Evolutionary conservation across 2,329 filamentous ascomycete genomes (phyloP), one percentile per base, ranked within the genome.

Genomic region (Exophiala viscosa): DNA sequence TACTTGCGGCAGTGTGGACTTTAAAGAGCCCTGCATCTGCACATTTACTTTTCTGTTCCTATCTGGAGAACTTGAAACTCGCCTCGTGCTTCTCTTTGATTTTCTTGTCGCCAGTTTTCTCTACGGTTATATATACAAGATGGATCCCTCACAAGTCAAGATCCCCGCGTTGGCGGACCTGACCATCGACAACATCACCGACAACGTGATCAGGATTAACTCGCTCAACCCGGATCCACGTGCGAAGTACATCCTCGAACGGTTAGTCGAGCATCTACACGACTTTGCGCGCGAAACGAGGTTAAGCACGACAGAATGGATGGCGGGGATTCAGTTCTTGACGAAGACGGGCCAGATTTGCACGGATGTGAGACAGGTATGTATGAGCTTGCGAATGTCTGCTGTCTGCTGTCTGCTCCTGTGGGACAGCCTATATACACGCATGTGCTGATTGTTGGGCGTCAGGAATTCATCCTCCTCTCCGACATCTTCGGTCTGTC

Each of bases 251-350:
- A 68, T 93, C 41, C 79, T 92, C 66, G 81, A 87, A 62, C 78
- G 86, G 14, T 77, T 91, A 11, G 86, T 91, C 43, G 81, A 82
- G 10, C 88, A 93, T 69, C 73, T 92, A 1, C 88, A 93, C 70
- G 87, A 91, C 71, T 92, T 90, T 66, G 86, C 87, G 4, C 79
- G 87, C 49, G 88, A 92, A 69, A 91, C 87, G 1, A 76, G 87
- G 28, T 76, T 92, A 32, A 87, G 83, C 66, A 87, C 85, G 3
- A 76, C 82, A 2, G 88, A 93, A 74, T 92, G 88, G 88, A 87
- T 87, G 83, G 73, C 79, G 0, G 86, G 82, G 1, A 76, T 92
- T 49, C 71, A 80, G 39, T 92, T 91, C 71, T 73, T 92, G 23
- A 87, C 86, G 0, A 74, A 76, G 36, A 84, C 86, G 7, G 88